phyloP scores from a whole-genome alignment of 192 early-diverging fungal genomes.

The Mortierella hygrophila region DNA sequence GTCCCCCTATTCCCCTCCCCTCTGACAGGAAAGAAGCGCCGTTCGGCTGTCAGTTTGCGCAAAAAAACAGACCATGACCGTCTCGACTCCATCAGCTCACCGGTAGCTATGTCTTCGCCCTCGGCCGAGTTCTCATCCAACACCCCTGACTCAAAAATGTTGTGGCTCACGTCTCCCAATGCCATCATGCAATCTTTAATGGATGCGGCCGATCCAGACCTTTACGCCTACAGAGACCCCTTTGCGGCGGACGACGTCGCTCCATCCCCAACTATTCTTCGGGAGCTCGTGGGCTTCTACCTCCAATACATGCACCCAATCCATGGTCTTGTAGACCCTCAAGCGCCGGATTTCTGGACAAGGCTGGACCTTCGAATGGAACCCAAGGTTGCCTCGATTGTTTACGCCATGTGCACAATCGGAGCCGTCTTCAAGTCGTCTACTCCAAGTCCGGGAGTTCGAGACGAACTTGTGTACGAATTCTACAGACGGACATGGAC shows the following conservation, averaged over 20 bases:
- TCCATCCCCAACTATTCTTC: constrained; percentile 14
- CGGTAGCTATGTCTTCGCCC: neutral
- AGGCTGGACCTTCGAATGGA: constrained; percentile 26
- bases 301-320: constrained; percentile 38
- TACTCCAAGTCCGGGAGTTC: neutral
- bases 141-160: neutral
- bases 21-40: constrained; percentile 18
- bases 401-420: constrained; percentile 48
- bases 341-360: constrained; percentile 35
- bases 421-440: constrained; percentile 26
- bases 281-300: constrained; percentile 27
- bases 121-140: neutral
- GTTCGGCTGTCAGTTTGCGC: neutral
- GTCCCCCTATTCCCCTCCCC: neutral
- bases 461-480: constrained; percentile 17
- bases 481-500: constrained; percentile 15
- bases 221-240: neutral
- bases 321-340: constrained; percentile 28
- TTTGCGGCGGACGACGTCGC: neutral
- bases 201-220: constrained; percentile 4
- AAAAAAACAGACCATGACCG: constrained; percentile 3
- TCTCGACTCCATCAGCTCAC: neutral
- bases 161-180: constrained; percentile 16
- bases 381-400: constrained; percentile 30
- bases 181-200: constrained; percentile 26